Evolutionary conservation across 73 alveolate species (phyloP), one percentile per base, ranked within the genome.

Genomic region (Paramecium caudatum): DNA sequence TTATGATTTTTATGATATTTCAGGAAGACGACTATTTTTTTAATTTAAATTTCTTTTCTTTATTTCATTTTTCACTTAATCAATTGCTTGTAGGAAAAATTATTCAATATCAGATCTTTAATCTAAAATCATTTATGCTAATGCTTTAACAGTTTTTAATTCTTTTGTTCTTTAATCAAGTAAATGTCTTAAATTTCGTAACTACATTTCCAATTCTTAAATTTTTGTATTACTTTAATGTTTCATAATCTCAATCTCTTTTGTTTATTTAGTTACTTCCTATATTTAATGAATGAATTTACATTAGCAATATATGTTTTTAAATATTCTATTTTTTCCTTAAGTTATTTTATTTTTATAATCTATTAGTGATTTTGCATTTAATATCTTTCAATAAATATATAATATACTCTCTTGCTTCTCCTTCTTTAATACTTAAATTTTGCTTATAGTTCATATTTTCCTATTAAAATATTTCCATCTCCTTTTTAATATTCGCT

Each of bases 91-190:
- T 5, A 96, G 91, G 92, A 96, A 96, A 95, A 94, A 96, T 86
- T 95, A 87, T 63, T 96, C 99, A 5, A 96, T 95, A 78, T 96
- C 99, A 30, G 96, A 91, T 78, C 99, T 90, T 68, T 95, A 91
- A 78, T 96, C 99, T 23, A 96, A 47, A 45, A 96, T 95, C 99
- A 96, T 96, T 87, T 96, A 90, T 36, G 96, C 90, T 2, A 95
- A 70, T 5, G 96, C 98, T 78, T 90, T 94, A 23, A 92, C 82
- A 55, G 68, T 91, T 82, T 95, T 96, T 4, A 95, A 74, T 88
- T 95, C 99, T 61, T 95, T 95, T 4, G 95, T 43, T 74, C 92
- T 94, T 34, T 95, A 47, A 48, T 91, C 80, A 19, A 95, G 87
- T 33, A 91, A 82, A 68, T 96, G 96, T 85, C 80, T 90, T 16